These are phyloP conservation scores for Botrytis hyacinthi DNA, from an alignment of 2,329 filamentous ascomycete genomes.

Conservation along the genomic window DNA sequence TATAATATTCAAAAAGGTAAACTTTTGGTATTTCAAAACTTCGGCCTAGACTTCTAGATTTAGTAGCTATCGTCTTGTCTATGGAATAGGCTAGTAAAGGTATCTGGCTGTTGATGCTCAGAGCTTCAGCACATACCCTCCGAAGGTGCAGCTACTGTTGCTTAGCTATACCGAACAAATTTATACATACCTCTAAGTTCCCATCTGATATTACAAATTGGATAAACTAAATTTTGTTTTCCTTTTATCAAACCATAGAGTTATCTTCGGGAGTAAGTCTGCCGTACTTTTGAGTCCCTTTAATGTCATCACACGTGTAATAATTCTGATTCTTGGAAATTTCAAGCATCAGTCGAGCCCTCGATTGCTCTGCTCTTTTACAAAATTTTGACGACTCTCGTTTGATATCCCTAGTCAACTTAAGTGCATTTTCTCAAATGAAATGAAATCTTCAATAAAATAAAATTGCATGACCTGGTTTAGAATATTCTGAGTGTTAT, in stretches of 20 bases:
- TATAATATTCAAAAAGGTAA: too few relatives aligned
- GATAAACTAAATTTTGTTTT: background rate
- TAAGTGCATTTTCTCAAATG: background rate
- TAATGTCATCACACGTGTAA: accelerated
- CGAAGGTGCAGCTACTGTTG: background rate
- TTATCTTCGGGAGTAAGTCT: background rate
- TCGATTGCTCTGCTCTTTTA: background rate
- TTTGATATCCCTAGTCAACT: background rate
- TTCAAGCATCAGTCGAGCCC: background rate
- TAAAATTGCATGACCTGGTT: background rate
- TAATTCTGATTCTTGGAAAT: background rate
- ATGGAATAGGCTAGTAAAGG: background rate
- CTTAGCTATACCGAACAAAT: background rate
- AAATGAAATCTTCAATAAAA: background rate
- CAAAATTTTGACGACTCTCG: background rate
- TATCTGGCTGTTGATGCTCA: background rate
- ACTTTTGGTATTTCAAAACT: too few relatives aligned
- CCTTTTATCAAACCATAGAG: background rate
- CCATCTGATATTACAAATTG: background rate
- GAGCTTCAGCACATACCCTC: background rate
- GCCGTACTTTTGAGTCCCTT: background rate
- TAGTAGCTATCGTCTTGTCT: background rate
- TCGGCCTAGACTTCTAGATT: too few relatives aligned
- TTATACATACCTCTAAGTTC: background rate
- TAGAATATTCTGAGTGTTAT: background rate